Base-by-base conservation (phyloP, 1,284 basidiomycete genomes). In the Ceratobasidium papillatum region DNA sequence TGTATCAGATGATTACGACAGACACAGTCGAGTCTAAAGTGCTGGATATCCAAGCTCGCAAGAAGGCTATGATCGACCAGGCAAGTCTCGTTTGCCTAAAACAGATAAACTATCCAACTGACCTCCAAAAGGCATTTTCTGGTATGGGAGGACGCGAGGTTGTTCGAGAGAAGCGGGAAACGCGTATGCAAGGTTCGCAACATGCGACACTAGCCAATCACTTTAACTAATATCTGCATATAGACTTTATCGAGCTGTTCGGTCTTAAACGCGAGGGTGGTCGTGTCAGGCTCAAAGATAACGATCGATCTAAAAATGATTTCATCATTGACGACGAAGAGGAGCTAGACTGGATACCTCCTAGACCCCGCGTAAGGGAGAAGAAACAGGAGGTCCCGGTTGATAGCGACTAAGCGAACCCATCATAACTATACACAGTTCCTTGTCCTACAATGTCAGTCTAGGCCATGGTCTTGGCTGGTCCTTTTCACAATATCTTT, bases 1-100 rank as follows among this genome's bases (percentile, higher is more conserved):
- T 96, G 17, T 96, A 94, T 80, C 94, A 95, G 79, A 84, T 96
- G 66, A 94, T 96, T 75, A 92, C 94, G 0, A 93, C 94, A 78
- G 87, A 94, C 77, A 96, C 94, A 0, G 90, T 96, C 0, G 94
- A 96, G 82, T 87, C 92, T 1, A 94, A 92, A 82, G 90, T 93
- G 51, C 85, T 96, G 61, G 92, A 94, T 41, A 95, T 95, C 73
- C 94, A 95, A 82, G 89, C 90, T 79, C 87, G 85, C 79, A 94
- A 94, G 84, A 93, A 93, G 81, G 83, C 83, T 49, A 80, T 94
- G 49, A 88, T 94, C 73, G 84, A 90, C 80, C 86, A 92, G 82
- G 92, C 90, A 78, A 9, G 65, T n/a, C 27, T 66, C 25, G 38
- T n/a, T 32, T n/a, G n/a, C 71, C 45, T 41, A 49, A 34, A 38